These are phyloP conservation scores for Syncephalastrum racemosum DNA, from an alignment of 371 early-diverging fungal genomes.

Conservation along the genomic window DNA sequence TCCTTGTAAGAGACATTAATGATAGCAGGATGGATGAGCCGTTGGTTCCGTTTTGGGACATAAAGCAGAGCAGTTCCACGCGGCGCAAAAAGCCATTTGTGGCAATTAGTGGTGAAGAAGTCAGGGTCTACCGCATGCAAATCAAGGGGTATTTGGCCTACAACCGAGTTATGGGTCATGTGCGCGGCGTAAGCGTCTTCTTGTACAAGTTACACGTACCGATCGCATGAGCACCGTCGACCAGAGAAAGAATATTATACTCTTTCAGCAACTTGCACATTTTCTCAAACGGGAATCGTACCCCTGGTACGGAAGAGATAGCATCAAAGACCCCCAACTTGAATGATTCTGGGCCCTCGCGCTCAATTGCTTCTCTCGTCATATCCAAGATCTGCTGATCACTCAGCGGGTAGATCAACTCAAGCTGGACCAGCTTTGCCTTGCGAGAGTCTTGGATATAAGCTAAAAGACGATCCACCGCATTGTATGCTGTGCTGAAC, in stretches of 20 bases:
- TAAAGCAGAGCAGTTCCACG: slow-evolving; percentile 64
- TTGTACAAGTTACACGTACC: slow-evolving; percentile 23
- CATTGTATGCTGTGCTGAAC: slow-evolving; percentile 50
- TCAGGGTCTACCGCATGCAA: slow-evolving; percentile 59
- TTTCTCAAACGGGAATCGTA: slow-evolving; percentile 59
- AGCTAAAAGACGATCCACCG: slow-evolving; percentile 36
- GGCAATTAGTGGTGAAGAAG: slow-evolving; percentile 70
- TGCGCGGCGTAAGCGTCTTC: too few species aligned
- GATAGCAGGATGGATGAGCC: slow-evolving; percentile 49
- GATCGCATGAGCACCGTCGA: slow-evolving; percentile 76
- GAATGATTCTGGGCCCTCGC: slow-evolving; percentile 30
- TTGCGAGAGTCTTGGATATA: slow-evolving; percentile 36
- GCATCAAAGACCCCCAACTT: slow-evolving; percentile 58
- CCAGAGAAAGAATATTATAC: slow-evolving; percentile 54
- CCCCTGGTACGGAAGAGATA: slow-evolving; percentile 56
- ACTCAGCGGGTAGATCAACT: slow-evolving; percentile 32
- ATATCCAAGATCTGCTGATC: slow-evolving; percentile 34
- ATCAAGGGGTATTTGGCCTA: slow-evolving; percentile 64
- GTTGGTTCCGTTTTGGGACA: slow-evolving; percentile 52
- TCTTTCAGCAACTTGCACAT: slow-evolving; percentile 47
- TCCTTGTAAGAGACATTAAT: slow-evolving; percentile 49
- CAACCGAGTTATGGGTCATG: neutral
- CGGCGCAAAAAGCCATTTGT: slow-evolving; percentile 74
- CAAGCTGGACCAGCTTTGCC: slow-evolving; percentile 29
- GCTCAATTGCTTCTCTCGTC: slow-evolving; percentile 21